phyloP scores from a whole-genome alignment of 306 rosid genomes.

The Arachis stenosperma region DNA sequence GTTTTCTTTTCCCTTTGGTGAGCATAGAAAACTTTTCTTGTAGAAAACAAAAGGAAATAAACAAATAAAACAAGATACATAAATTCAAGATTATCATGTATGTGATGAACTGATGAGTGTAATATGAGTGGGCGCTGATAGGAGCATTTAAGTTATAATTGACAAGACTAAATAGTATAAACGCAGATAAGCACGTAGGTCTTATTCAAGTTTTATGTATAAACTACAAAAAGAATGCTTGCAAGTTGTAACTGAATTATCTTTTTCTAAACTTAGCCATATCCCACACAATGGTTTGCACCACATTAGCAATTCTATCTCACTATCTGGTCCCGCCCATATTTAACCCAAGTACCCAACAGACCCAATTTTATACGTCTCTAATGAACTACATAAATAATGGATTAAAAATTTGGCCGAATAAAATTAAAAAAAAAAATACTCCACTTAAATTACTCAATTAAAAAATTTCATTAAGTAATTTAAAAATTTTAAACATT shows the following conservation, averaged over 20 bases:
- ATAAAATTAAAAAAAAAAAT: too few species aligned
- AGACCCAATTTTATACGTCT: neutral
- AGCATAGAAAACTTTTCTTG: too few species aligned
- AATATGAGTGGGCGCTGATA: neutral
- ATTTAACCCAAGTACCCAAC: neutral
- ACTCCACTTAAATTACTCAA: too few species aligned
- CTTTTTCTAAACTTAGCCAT: conserved; percentile 2
- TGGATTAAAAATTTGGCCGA: too few species aligned
- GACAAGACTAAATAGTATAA: neutral
- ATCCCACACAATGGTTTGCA: neutral
- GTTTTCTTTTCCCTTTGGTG: too few species aligned
- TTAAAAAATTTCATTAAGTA: too few species aligned
- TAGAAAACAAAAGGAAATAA: too few species aligned
- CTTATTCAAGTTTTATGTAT: conserved; percentile 13
- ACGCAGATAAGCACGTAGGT: neutral
- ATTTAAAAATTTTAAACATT: too few species aligned
- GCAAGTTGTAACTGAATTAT: conserved; percentile 3
- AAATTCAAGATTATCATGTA: neutral
- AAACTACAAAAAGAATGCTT: neutral
- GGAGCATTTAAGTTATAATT: too few species aligned
- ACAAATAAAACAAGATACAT: neutral
- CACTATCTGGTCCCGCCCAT: neutral
- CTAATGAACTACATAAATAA: too few species aligned
- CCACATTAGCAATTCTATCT: neutral
- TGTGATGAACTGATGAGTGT: neutral